phyloP scores from a whole-genome alignment of 1,284 basidiomycete genomes.

The Fomes fomentarius region DNA sequence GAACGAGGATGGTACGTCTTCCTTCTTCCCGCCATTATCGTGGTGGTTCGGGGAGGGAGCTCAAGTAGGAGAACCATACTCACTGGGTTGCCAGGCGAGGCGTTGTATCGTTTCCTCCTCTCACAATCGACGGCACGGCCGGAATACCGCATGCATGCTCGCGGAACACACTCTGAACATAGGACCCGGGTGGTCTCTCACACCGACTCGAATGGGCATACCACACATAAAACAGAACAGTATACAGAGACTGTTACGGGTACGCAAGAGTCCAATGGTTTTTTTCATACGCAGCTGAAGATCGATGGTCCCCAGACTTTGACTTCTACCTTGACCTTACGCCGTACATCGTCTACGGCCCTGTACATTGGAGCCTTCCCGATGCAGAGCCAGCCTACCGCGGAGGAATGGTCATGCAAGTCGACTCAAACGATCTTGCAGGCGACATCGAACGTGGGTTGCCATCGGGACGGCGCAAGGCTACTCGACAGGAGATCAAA shows the following conservation, averaged over 20 bases:
- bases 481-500: conserved; percentile 30
- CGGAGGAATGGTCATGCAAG: conserved; percentile 34
- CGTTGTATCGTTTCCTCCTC: conserved; percentile 73
- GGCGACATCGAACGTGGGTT: conserved; percentile 11
- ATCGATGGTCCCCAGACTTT: conserved; percentile 46
- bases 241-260: conserved; percentile 55
- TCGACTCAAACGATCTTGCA: conserved; percentile 23
- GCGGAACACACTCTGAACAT: conserved; percentile 62
- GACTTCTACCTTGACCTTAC: conserved; percentile 62
- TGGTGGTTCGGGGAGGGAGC: not conserved
- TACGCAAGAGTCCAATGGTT: not conserved
- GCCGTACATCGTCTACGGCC: conserved; percentile 30
- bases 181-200: conserved; percentile 51
- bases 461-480: conserved; percentile 19
- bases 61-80: conserved; percentile 20
- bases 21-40: not conserved
- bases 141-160: conserved; percentile 50
- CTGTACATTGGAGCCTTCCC: conserved; percentile 38
- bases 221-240: conserved; percentile 50
- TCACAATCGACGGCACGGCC: conserved; percentile 55
- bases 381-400: conserved; percentile 40
- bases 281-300: not conserved
- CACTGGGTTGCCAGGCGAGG: conserved; percentile 56
- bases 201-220: conserved; percentile 38
- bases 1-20: conserved; percentile 63